These are phyloP conservation scores for Salvia rosmarinus DNA, from an alignment of 257 asterid genomes.

Conservation along the genomic window DNA sequence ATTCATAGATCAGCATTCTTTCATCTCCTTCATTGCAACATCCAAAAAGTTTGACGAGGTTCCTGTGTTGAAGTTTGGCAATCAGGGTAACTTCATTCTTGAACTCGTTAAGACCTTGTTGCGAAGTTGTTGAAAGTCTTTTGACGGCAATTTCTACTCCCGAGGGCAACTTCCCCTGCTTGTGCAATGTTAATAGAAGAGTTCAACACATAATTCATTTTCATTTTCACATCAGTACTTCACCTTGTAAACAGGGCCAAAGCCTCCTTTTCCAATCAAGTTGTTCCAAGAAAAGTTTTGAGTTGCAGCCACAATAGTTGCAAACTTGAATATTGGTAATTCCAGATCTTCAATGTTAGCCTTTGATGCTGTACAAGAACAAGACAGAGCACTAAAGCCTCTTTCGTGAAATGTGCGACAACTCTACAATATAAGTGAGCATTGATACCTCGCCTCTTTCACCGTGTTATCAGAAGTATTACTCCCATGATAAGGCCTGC, in stretches of 20 bases:
- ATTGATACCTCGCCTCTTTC: no score
- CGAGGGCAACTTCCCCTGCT: constrained; percentile 31
- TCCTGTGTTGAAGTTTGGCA: not conserved
- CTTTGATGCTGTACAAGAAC: constrained; percentile 16
- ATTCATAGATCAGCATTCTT: not conserved
- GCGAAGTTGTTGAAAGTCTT: constrained; percentile 41
- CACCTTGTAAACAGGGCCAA: constrained; percentile 56
- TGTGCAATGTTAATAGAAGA: not conserved
- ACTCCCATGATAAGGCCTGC: no score
- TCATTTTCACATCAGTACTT: no score
- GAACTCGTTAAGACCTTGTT: constrained; percentile 41
- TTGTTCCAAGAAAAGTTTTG: constrained; percentile 42
- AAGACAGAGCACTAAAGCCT: not conserved
- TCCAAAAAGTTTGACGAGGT: constrained; percentile 1
- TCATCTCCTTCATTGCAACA: not conserved
- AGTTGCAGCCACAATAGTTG: constrained; percentile 40
- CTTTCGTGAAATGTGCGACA: no score
- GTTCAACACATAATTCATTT: not conserved
- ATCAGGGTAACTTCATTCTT: not conserved
- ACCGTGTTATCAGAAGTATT: no score
- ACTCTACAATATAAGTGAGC: no score
- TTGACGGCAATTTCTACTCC: constrained; percentile 46
- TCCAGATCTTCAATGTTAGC: constrained; percentile 35
- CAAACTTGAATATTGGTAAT: constrained; percentile 33
- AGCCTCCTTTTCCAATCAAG: constrained; percentile 39